Evolutionary conservation across 225 moss, liverwort and hornwort species (phyloP).

Genomic region (Polytrichum commune): DNA sequence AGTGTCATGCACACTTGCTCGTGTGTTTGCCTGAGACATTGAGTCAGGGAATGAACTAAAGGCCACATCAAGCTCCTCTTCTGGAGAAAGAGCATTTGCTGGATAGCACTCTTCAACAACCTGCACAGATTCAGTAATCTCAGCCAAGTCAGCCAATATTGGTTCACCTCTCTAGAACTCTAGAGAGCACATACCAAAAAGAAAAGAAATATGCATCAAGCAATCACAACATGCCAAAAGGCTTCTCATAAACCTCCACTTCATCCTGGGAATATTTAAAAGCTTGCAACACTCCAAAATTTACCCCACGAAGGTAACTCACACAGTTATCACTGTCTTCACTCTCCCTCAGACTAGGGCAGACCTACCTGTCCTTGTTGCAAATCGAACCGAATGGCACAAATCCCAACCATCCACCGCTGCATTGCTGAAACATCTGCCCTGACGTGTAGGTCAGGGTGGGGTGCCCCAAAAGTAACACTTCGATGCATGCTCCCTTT

Average conservation of each 20-base stretch:
- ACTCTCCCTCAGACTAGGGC: background rate
- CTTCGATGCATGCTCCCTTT: slow-evolving; percentile 71
- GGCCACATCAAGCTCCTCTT: slow-evolving; percentile 98
- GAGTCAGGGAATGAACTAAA: slow-evolving; percentile 99
- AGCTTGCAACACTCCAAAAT: slow-evolving; percentile 9
- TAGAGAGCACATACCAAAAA: background rate
- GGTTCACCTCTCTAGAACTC: background rate
- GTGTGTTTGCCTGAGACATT: slow-evolving; percentile 95
- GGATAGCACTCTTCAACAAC: slow-evolving; percentile 96
- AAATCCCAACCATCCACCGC: slow-evolving; percentile 90
- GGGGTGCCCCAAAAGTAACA: slow-evolving; percentile 57
- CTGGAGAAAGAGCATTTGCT: slow-evolving; percentile 71
- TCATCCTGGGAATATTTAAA: background rate
- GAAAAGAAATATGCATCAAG: too few species aligned
- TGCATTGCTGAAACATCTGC: slow-evolving; percentile 71
- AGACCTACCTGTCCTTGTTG: slow-evolving; percentile 88
- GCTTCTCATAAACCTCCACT: slow-evolving; percentile 3
- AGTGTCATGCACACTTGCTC: slow-evolving; percentile 97
- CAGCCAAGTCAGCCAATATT: background rate
- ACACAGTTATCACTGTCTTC: slow-evolving; percentile 5
- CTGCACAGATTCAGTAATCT: slow-evolving; percentile 20
- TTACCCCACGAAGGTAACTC: slow-evolving; percentile 7
- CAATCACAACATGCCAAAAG: too few species aligned
- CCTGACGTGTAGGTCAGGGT: slow-evolving; percentile 60
- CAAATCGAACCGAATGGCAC: slow-evolving; percentile 96